Conservation (phyloP, 2,329 filamentous ascomycete genomes). For the Alternaria postmessia region DNA sequence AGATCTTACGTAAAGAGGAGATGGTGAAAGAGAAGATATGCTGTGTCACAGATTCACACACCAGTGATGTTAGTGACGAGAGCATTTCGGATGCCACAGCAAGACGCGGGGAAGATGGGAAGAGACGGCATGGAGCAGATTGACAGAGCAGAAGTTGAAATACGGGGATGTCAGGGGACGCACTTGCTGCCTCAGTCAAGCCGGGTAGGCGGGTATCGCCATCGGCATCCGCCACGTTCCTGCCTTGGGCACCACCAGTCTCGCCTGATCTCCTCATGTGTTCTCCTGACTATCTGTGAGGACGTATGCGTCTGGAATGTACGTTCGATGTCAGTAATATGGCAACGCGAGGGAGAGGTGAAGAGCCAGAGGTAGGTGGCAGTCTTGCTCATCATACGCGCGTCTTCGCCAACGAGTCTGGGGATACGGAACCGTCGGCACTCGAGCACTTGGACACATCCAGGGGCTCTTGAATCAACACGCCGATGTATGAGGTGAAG, state of each 20-base stretch:
- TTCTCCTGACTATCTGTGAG: background rate
- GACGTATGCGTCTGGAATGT: background rate
- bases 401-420: background rate
- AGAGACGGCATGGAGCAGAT: background rate
- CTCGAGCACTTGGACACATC: background rate
- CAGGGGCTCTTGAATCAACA: slow-evolving; percentile 1
- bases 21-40: background rate
- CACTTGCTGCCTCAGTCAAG: background rate
- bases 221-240: background rate
- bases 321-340: background rate
- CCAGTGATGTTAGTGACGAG: background rate
- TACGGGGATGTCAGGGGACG: background rate
- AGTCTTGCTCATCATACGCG: background rate
- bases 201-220: background rate
- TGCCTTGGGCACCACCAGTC: background rate
- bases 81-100: background rate
- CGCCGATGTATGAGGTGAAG: background rate
- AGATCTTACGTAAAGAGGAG: background rate
- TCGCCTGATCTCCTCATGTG: too few relatives aligned
- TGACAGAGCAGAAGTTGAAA: background rate
- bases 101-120: background rate
- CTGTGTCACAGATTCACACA: background rate
- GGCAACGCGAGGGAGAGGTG: background rate
- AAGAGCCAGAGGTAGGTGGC: background rate
- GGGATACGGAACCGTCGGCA: background rate